phyloP scores from a whole-genome alignment of 331 rosid genomes.

The Malus hybrid region DNA sequence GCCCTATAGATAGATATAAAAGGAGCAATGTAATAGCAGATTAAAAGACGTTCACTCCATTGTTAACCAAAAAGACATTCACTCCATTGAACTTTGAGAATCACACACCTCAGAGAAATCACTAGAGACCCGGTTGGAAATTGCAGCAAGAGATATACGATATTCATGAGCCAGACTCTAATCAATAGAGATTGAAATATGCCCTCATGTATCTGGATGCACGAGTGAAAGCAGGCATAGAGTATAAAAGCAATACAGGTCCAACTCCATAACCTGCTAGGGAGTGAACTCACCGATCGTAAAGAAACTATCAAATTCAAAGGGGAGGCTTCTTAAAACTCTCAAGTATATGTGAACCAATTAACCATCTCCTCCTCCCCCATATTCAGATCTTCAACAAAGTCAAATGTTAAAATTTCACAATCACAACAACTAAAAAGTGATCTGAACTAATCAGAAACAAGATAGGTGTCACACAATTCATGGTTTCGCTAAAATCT shows the following conservation, averaged over 20 bases:
- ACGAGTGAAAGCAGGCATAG: constrained; percentile 3
- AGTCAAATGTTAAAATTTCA: too few species aligned
- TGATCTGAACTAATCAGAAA: too few species aligned
- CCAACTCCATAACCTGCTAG: constrained; percentile 4
- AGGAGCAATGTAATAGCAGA: constrained; percentile 1
- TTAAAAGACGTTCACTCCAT: not conserved
- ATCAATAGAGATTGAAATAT: constrained; percentile 73
- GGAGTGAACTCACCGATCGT: constrained; percentile 61
- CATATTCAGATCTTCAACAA: too few species aligned
- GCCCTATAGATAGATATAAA: constrained; percentile 40
- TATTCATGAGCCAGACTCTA: constrained; percentile 84
- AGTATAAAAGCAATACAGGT: not conserved
- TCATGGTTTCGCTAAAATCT: too few species aligned
- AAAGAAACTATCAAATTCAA: constrained; percentile 75
- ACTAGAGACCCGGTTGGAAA: constrained; percentile 50
- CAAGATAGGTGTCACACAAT: too few species aligned
- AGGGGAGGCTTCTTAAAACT: constrained; percentile 65
- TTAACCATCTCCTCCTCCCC: too few species aligned
- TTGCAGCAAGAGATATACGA: constrained; percentile 56
- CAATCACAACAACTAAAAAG: too few species aligned
- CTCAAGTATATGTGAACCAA: too few species aligned
- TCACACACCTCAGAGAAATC: constrained; percentile 72
- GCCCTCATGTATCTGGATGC: constrained; percentile 82
- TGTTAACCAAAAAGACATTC: not conserved
- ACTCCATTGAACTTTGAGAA: constrained; percentile 1